A percentile compares a stretch with the other conserved stretches of the same genome.
Evolutionary conservation across 2,329 filamentous ascomycete genomes (phyloP).

Genomic region (Neofusicoccum parvum): DNA sequence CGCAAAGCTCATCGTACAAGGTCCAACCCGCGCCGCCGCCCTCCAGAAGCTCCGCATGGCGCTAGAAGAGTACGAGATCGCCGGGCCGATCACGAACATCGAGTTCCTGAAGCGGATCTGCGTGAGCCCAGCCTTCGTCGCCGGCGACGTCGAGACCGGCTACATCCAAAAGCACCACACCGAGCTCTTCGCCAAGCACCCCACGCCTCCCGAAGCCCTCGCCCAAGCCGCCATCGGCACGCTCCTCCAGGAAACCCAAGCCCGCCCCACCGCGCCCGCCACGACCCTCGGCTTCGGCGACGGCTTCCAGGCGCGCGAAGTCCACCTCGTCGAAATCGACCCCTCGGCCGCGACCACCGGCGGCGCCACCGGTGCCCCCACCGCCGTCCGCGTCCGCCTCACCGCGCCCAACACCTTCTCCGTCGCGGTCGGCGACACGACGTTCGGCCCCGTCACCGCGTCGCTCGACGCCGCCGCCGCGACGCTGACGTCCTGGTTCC

Average conservation of each 20-base stretch:
- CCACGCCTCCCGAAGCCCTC: constrained; percentile 71
- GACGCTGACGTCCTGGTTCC: constrained; percentile 74
- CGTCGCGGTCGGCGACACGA: constrained; percentile 46
- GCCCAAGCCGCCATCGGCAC: constrained; percentile 84
- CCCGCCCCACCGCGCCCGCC: constrained; percentile 20
- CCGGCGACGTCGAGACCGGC: constrained; percentile 89
- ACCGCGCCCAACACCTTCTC: constrained; percentile 54
- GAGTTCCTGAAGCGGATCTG: constrained; percentile 93
- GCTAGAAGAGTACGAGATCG: constrained; percentile 86
- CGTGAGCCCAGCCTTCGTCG: constrained; percentile 76
- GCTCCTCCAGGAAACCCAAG: constrained; percentile 50
- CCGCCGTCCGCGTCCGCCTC: constrained; percentile 55
- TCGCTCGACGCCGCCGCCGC: constrained; percentile 49
- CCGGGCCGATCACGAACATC: constrained; percentile 91
- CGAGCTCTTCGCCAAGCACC: constrained; percentile 70
- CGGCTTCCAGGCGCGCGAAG: constrained; percentile 64
- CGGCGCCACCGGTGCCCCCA: constrained; percentile 43
- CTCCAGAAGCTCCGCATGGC: constrained; percentile 81
- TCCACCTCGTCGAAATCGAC: constrained; percentile 54
- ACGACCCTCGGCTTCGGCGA: constrained; percentile 58
- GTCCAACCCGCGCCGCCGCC: constrained; percentile 74
- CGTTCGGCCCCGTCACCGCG: constrained; percentile 50
- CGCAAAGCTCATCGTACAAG: constrained; percentile 91
- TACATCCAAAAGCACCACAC: constrained; percentile 89
- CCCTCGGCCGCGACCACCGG: neutral